Evolutionary conservation across 352 stramenopile species (phyloP), one percentile per base, ranked within the genome.

Genomic region (Pythium pectinolyticum): DNA sequence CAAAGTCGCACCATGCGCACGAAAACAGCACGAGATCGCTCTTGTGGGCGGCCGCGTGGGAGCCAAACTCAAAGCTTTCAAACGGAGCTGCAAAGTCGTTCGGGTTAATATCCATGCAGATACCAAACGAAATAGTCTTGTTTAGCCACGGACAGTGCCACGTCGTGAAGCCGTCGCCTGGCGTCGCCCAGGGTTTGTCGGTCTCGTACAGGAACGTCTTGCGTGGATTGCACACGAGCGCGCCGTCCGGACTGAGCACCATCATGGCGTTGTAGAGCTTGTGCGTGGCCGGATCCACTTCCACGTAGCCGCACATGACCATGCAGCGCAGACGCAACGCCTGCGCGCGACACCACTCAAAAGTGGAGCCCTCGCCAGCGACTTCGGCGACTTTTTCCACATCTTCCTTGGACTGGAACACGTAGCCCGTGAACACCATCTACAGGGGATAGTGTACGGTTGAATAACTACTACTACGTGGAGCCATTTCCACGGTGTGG

Each of bases 41-140:
- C 22, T 72, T 60, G 39, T 82, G 63, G 14, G 65, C 28, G 28
- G 86, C 58, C 0, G 79, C 77, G 45, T 89, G 73, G 5, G 64
- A 69, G 5, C 74, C 85, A 62, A 94, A 94, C 69, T 94, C 87
- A 52, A 80, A 94, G 14, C 66, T 70, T 1, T 75, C 73, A 48
- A 89, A 93, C 11, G 82, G 72, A 43, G 88, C 68, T 25, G 66
- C 72, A 55, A 96, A 94, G 66, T 94, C 79, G 53, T 90, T 68
- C 20, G 88, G 88, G 56, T 96, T 96, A 59, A 96, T 94, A 68
- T 96, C 87, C 87, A 96, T 96, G 64, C 87, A 96, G 61, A 96
- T 93, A 37, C 87, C 86, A 61, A 94, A 92, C 3, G 82, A 89
- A 20, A 94, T 88, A 7, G 74, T 82, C 66, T 86, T 84, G 62